Evolutionary conservation across 2,329 filamentous ascomycete genomes (phyloP), one percentile per base, ranked within the genome.

Genomic region (Arthrinium puccinioides): DNA sequence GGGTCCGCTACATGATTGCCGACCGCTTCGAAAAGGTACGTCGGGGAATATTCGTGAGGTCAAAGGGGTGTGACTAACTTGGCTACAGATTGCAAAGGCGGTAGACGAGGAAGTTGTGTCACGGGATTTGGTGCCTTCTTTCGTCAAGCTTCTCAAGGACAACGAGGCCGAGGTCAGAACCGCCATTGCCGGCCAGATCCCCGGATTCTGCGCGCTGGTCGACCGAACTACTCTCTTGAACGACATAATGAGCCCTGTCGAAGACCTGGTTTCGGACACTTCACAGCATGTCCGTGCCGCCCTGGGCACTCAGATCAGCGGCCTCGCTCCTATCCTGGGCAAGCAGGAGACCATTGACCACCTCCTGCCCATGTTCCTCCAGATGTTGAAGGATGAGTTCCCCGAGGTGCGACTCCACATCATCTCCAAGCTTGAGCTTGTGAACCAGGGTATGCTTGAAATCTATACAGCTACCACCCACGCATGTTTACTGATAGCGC

Each of bases 331-430:
- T 6, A 96, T 98, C 49, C 77, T 98, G 48, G 92, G 92, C 65
- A 97, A 97, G 67, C 87, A 98, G 64, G 90, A 97, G 64, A 98
- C 92, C 21, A 97, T 95, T 49, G 84, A 92, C 51, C 92, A 98
- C 60, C 79, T 98, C 30, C 77, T 98, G 30, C 92, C 92, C 37
- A 98, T 98, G 90, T 97, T 98, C 65, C 74, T 98, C 37, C 87
- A 94, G 62, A 98, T 98, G 92, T 81, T 98, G 53, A 98, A 97
- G 74, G 92, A 98, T 55, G 92, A 98, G 58, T 97, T 96, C 63
- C 92, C 92, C 16, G 92, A 98, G 59, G 92, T 98, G 36, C 84
- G 92, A 45, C 79, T 98, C 42, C 94, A 98, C 67, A 98, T 98
- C 61, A 98, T 98, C 56, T 97, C 92, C n/a, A 98, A 98, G 67